These are phyloP conservation scores for Cicer judaicum DNA, from an alignment of 306 rosid species.

Conservation along the genomic window DNA sequence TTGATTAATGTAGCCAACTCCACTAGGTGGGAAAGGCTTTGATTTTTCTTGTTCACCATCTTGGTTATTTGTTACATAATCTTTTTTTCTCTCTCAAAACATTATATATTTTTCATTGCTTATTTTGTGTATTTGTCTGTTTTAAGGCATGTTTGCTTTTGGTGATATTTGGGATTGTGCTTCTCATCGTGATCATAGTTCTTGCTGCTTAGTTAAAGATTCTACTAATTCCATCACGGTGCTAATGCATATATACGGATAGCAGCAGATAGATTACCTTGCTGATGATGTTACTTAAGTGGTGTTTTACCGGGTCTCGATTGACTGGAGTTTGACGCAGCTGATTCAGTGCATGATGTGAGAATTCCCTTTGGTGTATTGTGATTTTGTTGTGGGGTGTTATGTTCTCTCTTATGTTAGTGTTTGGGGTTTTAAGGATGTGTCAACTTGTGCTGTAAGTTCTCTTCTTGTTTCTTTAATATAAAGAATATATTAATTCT, in stretches of 20 bases:
- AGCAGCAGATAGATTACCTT: conserved; percentile 39
- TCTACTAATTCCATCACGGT: conserved; percentile 36
- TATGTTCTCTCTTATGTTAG: conserved; percentile 40
- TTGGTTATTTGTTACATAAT: conserved; percentile 26
- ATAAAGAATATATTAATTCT: conserved; percentile 52
- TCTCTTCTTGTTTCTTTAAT: conserved; percentile 35
- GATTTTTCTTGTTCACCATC: conserved; percentile 17
- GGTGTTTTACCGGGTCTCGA: conserved; percentile 42
- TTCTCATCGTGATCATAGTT: conserved; percentile 86
- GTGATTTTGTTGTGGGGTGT: conserved; percentile 48
- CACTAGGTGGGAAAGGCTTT: neutral
- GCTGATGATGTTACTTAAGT: conserved; percentile 45
- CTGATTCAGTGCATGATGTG: conserved; percentile 43
- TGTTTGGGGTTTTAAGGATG: conserved; percentile 49
- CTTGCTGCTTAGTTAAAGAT: conserved; percentile 71
- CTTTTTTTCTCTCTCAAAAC: conserved; percentile 3
- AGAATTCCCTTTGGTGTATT: conserved; percentile 28
- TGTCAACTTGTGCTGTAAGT: conserved; percentile 48
- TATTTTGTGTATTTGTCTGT: conserved; percentile 4
- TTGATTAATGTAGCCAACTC: neutral
- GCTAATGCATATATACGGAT: conserved; percentile 39
- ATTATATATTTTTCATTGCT: conserved; percentile 3
- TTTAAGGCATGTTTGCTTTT: conserved; percentile 83
- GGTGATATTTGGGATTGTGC: conserved; percentile 97
- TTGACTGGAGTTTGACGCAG: conserved; percentile 43